These are phyloP conservation scores for Apophysomyces variabilis DNA, from an alignment of 371 early-diverging fungal genomes.

Conservation along the genomic window DNA sequence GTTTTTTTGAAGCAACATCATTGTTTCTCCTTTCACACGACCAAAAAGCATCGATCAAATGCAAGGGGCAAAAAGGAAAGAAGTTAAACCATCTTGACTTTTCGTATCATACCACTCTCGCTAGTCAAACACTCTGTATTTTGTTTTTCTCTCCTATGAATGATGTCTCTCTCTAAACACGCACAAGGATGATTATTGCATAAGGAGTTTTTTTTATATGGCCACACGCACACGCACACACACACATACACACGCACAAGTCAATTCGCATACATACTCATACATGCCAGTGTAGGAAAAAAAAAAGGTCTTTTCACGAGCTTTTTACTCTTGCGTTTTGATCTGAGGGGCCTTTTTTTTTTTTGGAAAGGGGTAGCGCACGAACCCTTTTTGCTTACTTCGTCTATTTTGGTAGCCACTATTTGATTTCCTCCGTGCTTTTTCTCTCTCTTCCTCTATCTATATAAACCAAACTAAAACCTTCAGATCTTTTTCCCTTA, in stretches of 20 bases:
- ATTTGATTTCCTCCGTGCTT: slow-evolving; percentile 3
- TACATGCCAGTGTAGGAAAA: not conserved
- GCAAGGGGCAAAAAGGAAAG: not conserved
- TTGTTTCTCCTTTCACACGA: not conserved
- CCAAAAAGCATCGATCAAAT: slow-evolving; percentile 6
- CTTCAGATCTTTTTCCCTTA: too few relatives aligned
- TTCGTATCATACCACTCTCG: too few relatives aligned
- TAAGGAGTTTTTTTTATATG: slow-evolving; percentile 3
- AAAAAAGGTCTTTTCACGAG: not conserved
- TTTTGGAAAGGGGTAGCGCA: not conserved
- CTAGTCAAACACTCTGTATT: not conserved
- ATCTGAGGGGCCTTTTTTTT: not conserved
- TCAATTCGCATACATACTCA: not conserved
- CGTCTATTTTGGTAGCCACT: slow-evolving; percentile 5
- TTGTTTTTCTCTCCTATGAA: slow-evolving; percentile 3
- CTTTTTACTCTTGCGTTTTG: not conserved
- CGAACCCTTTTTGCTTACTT: not conserved
- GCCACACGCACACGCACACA: slow-evolving; percentile 1
- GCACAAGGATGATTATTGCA: slow-evolving; percentile 11
- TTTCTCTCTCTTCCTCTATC: not conserved
- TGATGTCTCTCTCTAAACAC: not conserved
- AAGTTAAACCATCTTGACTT: too few relatives aligned
- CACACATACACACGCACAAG: not conserved
- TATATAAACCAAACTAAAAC: not conserved
- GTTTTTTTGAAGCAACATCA: slow-evolving; percentile 7